Percentiles rank a stretch among this genome's conserved stretches.
Evolutionary conservation across 257 asterid genomes (phyloP).

Genomic region (Plantago major): DNA sequence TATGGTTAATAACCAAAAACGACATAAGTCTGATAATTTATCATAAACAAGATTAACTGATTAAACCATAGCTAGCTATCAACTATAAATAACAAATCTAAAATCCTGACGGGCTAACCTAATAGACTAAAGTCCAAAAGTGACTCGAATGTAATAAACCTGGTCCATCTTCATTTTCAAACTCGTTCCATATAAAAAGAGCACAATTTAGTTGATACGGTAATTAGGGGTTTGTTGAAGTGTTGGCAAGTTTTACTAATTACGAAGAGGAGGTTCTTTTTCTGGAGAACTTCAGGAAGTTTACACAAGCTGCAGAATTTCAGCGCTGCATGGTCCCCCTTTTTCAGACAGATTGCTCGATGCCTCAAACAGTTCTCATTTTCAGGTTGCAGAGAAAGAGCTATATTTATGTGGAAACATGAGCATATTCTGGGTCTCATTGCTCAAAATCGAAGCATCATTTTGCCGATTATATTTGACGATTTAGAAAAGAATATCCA

Average conservation of each 20-base stretch:
- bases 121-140: no score
- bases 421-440: constrained; percentile 60
- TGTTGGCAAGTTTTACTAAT: constrained; percentile 74
- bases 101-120: no score
- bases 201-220: constrained; percentile 57
- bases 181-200: no score
- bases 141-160: no score
- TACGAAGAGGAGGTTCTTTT: constrained; percentile 81
- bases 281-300: constrained; percentile 76
- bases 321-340: constrained; percentile 76
- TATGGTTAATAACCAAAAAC: no score
- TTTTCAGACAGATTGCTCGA: constrained; percentile 66
- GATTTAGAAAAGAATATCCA: constrained; percentile 64
- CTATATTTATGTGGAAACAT: constrained; percentile 72
- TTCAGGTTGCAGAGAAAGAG: constrained; percentile 88
- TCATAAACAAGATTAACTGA: no score
- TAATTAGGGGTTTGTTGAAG: constrained; percentile 76
- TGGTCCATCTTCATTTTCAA: no score
- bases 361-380: constrained; percentile 71
- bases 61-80: no score
- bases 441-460: constrained; percentile 55
- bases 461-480: constrained; percentile 66
- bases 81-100: no score
- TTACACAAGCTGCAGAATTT: constrained; percentile 57
- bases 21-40: no score